Evolutionary conservation across 108 stramenopile species (phyloP), one percentile per base, ranked within the genome.

Genomic region (Cyclotella sp.): DNA sequence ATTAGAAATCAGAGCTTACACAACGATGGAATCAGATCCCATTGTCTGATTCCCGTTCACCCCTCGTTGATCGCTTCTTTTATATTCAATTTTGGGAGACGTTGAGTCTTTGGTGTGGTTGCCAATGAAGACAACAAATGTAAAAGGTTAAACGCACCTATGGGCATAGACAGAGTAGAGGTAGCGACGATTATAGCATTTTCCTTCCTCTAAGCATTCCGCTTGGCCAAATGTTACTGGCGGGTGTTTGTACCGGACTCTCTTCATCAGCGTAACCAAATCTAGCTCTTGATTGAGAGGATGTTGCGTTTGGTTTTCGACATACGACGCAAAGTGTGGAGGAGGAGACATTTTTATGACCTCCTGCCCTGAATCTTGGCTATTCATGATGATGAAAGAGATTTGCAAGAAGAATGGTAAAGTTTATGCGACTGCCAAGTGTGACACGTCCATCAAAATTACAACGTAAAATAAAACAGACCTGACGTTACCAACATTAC

Each of bases 1-100:
- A 19, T 6, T 3, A 8, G 8, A 51, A 19, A 51, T 8, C 1
- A 40, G 1, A 40, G 39, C 61, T 62, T 26, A 62, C 61, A 85
- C 77, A 62, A 83, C 85, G 54, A 88, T 88, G 16, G 87, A 84
- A 63, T 88, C 85, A 9, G 73, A 78, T 21, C 87, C 87, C 7
- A 30, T 19, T 24, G 66, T 49, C 0, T 55, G 29, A 54, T 68
- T 79, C 11, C 87, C 87, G 72, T 82, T 88, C 19, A 88, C 67
- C 16, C 87, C 82, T 45, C 79, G 68, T 64, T 70, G 82, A 41
- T 83, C 78, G 21, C 71, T 24, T 30, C 73, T 64, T 13, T 27
- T 14, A 7, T 18, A 9, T n/a, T 16, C 9, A 13, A 46, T 27
- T 16, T 40, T 26, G 11, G 44, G 24, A 22, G 10, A 9, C 9